Conservation (phyloP, 2,329 filamentous ascomycete species). For the Colletotrichum viniferum region DNA sequence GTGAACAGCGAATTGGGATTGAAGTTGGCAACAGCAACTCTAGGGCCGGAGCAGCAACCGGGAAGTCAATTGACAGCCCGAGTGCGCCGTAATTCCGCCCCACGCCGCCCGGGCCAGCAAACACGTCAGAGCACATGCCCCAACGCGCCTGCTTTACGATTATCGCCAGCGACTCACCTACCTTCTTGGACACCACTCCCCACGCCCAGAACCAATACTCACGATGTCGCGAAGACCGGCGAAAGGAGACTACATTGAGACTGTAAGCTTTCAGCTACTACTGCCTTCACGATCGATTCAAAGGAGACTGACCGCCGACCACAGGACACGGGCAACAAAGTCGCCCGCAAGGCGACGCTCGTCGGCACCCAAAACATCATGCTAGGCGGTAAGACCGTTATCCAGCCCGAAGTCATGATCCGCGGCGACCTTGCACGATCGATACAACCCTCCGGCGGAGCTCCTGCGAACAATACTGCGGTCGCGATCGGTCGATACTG, state of each 20-base stretch:
- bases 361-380: constrained; percentile 98
- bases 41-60: neutral
- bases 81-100: neutral
- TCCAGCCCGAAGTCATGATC: constrained; percentile 93
- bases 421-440: constrained; percentile 82
- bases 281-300: too few species aligned
- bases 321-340: constrained; percentile 97
- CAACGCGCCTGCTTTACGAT: neutral
- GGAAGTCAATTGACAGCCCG: neutral
- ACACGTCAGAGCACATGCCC: neutral
- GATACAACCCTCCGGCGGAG: constrained; percentile 46
- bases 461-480: constrained; percentile 62
- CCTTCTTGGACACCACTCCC: neutral
- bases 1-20: neutral
- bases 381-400: constrained; percentile 93
- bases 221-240: constrained; percentile 76
- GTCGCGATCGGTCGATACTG: constrained; percentile 92
- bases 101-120: neutral
- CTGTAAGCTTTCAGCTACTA: too few species aligned
- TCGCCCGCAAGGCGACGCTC: constrained; percentile 88
- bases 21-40: neutral
- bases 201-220: neutral
- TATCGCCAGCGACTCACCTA: neutral
- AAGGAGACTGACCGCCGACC: neutral
- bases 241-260: constrained; percentile 97